phyloP scores from a whole-genome alignment of 176 grass and related monocot genomes.

The Miscanthus lutarioriparius region DNA sequence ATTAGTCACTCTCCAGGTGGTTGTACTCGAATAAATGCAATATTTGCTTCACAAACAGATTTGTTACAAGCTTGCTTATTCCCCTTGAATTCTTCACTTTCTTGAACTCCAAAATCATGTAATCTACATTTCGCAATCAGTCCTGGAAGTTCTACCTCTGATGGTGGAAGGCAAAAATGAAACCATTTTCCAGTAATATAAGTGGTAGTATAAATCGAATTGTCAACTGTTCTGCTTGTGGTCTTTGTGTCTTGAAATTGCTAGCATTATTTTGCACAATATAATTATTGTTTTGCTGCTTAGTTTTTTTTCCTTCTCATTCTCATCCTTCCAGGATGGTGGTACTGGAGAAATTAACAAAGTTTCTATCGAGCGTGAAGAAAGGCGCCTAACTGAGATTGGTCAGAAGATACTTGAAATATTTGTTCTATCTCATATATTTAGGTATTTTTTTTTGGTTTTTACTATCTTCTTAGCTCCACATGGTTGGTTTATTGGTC shows the following conservation, averaged over 20 bases:
- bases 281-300: conserved; percentile 22
- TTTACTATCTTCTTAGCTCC: conserved; percentile 13
- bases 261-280: conserved; percentile 36
- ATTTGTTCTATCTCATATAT: conserved; percentile 86
- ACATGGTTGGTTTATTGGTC: conserved; percentile 2
- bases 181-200: not conserved
- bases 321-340: conserved; percentile 69
- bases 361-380: conserved; percentile 81
- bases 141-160: not conserved
- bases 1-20: not conserved
- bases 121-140: not conserved
- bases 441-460: conserved; percentile 58
- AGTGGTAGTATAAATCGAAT: not conserved
- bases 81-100: not conserved
- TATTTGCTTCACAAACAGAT: not conserved
- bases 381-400: conserved; percentile 76
- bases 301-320: conserved; percentile 17
- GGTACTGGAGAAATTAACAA: conserved; percentile 82
- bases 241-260: conserved; percentile 15
- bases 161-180: not conserved
- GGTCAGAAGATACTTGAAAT: conserved; percentile 92
- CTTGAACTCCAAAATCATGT: not conserved
- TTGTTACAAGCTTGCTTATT: not conserved
- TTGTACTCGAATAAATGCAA: not conserved
- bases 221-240: conserved; percentile 10